These are phyloP conservation scores for Protomyces inundatus DNA, from an alignment of 1,139 yeast genomes.

Conservation along the genomic window DNA sequence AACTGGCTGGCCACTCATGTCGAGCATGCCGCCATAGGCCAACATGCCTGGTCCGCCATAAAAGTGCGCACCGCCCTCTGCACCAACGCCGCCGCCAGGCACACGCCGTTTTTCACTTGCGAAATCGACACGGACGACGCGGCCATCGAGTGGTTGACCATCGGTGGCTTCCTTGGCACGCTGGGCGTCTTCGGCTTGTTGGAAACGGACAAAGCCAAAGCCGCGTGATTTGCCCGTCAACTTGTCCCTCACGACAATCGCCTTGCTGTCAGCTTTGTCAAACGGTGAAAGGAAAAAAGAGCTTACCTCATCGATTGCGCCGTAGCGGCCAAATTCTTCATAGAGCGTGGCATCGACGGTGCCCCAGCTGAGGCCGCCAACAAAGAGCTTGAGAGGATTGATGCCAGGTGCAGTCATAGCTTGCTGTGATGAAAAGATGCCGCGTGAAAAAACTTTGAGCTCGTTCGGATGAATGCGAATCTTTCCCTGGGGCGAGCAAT, in stretches of 20 bases:
- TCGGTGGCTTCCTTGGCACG: slow-evolving; percentile 51
- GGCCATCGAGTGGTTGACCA: slow-evolving; percentile 19
- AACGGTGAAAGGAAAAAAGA: not conserved
- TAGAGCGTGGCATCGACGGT: slow-evolving; percentile 17
- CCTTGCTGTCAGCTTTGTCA: not conserved
- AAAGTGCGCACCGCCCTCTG: not conserved
- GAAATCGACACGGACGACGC: slow-evolving; percentile 23
- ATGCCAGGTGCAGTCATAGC: not conserved
- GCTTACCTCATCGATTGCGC: slow-evolving; percentile 13
- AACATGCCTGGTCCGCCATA: not conserved
- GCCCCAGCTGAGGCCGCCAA: slow-evolving; percentile 24
- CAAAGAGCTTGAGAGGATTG: slow-evolving; percentile 14
- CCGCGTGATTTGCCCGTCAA: slow-evolving; percentile 88
- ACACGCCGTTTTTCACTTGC: slow-evolving; percentile 15
- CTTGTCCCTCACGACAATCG: slow-evolving; percentile 3
- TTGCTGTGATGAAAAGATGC: too few relatives aligned
- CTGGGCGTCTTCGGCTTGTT: slow-evolving; percentile 97
- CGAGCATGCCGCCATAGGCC: not conserved
- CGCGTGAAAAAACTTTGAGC: too few relatives aligned
- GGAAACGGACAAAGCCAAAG: slow-evolving; percentile 96
- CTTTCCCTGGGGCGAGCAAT: too few relatives aligned
- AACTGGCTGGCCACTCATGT: not conserved
- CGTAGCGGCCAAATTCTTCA: slow-evolving; percentile 20
- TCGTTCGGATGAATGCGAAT: too few relatives aligned
- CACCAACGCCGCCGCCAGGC: not conserved